Evolutionary conservation across 192 early-diverging fungal species (phyloP), one percentile per base, ranked within the genome.

Genomic region (Backusella australiensis): DNA sequence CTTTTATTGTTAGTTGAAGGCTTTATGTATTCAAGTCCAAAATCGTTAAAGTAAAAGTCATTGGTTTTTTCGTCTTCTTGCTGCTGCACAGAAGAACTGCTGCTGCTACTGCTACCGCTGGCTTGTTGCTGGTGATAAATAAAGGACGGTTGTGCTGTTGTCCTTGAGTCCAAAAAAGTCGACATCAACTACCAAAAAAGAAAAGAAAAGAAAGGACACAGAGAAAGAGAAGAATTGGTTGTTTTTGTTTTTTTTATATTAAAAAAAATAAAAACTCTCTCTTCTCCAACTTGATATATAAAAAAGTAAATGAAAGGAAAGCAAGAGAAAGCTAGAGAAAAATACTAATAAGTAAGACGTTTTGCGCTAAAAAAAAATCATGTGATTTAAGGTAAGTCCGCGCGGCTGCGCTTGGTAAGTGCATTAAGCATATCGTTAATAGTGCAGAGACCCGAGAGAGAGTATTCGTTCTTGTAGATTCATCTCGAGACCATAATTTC

Each of bases 21-120:
- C 11, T 63, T 63, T 63, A 63, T 63, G 23, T 63, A 63, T 63
- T 63, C 56, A 63, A 63, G 56, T 63, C 56, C 56, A 63, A 63
- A 63, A 29, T 63, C 56, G 26, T 63, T 63, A 29, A 29, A 63
- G 26, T 63, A 63, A 63, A 63, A 63, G 56, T 63, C 56, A 63
- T 63, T 63, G 12, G 26, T 63, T 23, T 63, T 63, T 26, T 63
- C 56, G 56, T 63, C 56, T 63, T 63, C 23, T 14, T 63, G 56
- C 56, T 63, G 56, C 23, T 63, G 26, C 23, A 29, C 8, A 63
- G 56, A 63, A 63, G 56, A 63, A 63, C 56, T 12, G 26, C 56
- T 59, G 29, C 56, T 59, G 23, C 23, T 29, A 11, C 56, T 63
- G 26, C 21, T 26, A 11, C 21, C 23, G 26, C 56, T 63, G 11